phyloP scores from a whole-genome alignment of 1,139 yeast species.

The Saccharomycopsis hybrid region DNA sequence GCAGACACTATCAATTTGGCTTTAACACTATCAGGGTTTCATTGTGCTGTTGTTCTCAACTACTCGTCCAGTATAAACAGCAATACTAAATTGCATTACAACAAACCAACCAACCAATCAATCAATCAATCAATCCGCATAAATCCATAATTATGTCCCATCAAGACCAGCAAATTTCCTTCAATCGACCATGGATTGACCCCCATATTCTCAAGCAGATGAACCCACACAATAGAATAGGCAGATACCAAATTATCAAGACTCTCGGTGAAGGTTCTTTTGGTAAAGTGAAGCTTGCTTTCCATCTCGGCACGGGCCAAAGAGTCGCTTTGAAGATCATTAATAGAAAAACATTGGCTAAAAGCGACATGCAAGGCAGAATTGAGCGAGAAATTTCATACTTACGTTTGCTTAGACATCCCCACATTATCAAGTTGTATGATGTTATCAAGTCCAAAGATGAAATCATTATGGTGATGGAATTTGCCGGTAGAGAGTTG shows the following conservation, averaged over 20 bases:
- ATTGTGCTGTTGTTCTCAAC: too few relatives aligned
- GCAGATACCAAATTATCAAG: conserved; percentile 89
- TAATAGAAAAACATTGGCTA: conserved; percentile 88
- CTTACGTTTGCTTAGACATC: conserved; percentile 83
- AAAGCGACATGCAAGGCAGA: conserved; percentile 96
- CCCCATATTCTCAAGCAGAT: conserved; percentile 19
- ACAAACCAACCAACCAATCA: too few relatives aligned
- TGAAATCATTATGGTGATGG: conserved; percentile 96
- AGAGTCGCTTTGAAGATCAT: conserved; percentile 92
- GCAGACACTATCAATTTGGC: too few relatives aligned
- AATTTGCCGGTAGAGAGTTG: conserved; percentile 91
- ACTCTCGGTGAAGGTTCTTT: conserved; percentile 97
- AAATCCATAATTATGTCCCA: not conserved
- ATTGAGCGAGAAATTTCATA: conserved; percentile 93
- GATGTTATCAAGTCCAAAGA: conserved; percentile 95
- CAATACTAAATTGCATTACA: too few relatives aligned
- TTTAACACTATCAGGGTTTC: too few relatives aligned
- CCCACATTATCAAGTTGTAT: conserved; percentile 91
- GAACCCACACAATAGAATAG: conserved; percentile 43
- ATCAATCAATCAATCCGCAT: too few relatives aligned
- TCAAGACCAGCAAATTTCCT: conserved; percentile 6
- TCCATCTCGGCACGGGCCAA: conserved; percentile 88
- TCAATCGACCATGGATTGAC: conserved; percentile 20
- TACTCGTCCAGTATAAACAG: too few relatives aligned
- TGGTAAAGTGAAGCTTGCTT: conserved; percentile 94